phyloP scores from a whole-genome alignment of 1,284 basidiomycete species.

The Ceratobasidium sp. region DNA sequence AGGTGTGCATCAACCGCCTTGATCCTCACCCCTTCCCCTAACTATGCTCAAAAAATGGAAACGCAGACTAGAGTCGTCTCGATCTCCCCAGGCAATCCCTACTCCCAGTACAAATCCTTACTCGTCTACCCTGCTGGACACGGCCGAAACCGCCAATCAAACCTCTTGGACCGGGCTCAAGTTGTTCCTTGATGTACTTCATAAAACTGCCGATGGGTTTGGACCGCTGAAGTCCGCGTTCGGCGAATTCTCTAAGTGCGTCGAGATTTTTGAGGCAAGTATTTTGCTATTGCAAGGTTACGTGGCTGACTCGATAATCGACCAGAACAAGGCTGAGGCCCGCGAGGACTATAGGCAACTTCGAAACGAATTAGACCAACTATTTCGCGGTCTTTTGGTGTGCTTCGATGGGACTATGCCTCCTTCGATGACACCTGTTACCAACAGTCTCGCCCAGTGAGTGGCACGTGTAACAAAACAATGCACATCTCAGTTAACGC shows the following conservation, averaged over 20 bases:
- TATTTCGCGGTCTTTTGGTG: neutral
- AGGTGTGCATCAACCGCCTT: too few species aligned
- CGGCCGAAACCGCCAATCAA: neutral
- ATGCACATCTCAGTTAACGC: too few species aligned
- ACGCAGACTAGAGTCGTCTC: too few species aligned
- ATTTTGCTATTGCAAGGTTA: neutral
- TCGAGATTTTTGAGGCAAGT: conserved; percentile 4
- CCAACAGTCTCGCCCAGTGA: neutral
- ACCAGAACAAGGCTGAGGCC: neutral
- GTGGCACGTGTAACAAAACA: neutral
- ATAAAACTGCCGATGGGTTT: neutral
- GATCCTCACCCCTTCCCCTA: too few species aligned
- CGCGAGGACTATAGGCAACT: neutral
- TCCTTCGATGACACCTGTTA: neutral
- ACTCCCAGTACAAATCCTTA: too few species aligned
- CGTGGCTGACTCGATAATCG: neutral
- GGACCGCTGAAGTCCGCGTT: conserved; percentile 1
- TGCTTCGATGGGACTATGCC: neutral
- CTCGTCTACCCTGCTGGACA: too few species aligned
- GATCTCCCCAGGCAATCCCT: too few species aligned
- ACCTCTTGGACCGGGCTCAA: conserved; percentile 1
- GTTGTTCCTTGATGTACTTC: neutral
- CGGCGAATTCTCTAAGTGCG: neutral
- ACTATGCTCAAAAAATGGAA: too few species aligned
- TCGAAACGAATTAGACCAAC: neutral